Conservation (phyloP, 2,329 filamentous ascomycete genomes). For the Conoideocrella luteorostrata region DNA sequence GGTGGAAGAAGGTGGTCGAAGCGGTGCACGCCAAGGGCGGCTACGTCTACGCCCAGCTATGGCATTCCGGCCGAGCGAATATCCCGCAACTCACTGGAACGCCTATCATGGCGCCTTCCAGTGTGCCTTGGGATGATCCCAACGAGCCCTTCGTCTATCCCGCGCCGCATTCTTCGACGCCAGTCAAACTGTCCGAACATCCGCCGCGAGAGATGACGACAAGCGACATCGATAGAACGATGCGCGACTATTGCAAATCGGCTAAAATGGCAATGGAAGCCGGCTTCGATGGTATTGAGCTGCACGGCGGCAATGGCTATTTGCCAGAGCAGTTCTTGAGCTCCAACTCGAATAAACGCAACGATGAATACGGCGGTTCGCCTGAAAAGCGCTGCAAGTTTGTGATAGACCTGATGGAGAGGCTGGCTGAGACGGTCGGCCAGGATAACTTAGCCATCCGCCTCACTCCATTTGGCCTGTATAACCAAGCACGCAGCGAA, state of each 20-base stretch:
- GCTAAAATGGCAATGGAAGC: conserved; percentile 42
- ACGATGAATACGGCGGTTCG: conserved; percentile 28
- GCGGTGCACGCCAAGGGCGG: conserved; percentile 56
- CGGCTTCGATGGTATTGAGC: conserved; percentile 41
- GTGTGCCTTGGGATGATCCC: conserved; percentile 38
- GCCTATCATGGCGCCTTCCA: conserved; percentile 30
- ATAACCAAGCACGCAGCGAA: conserved; percentile 43
- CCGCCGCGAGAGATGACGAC: conserved; percentile 28
- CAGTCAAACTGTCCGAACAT: conserved; percentile 29
- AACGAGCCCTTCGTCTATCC: conserved; percentile 34
- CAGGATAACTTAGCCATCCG: conserved; percentile 38
- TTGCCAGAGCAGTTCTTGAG: conserved; percentile 33
- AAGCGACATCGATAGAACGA: conserved; percentile 32
- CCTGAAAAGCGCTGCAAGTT: conserved; percentile 38
- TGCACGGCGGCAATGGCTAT: conserved; percentile 35
- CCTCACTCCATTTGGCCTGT: conserved; percentile 42
- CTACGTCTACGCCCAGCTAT: conserved; percentile 58
- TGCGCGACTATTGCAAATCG: conserved; percentile 22
- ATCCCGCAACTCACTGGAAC: conserved; percentile 30
- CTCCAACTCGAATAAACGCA: conserved; percentile 29
- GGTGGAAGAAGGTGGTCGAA: conserved; percentile 53
- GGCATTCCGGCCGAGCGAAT: conserved; percentile 33
- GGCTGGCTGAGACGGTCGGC: conserved; percentile 35
- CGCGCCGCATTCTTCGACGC: conserved; percentile 25
- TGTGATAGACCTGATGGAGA: conserved; percentile 46